phyloP scores from a whole-genome alignment of 345 rosid genomes.

The Rubroshorea leprosula region DNA sequence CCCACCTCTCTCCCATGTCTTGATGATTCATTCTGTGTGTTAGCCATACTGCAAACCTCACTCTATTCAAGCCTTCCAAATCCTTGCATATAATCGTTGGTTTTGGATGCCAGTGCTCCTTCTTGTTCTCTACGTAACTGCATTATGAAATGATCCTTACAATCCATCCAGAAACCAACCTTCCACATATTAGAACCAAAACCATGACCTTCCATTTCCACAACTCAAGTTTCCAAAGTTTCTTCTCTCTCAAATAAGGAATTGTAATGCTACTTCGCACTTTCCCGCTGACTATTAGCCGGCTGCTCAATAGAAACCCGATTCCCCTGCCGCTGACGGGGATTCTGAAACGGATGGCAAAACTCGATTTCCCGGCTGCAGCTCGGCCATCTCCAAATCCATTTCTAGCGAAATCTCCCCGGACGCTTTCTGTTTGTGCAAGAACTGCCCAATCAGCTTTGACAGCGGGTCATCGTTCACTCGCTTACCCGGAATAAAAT shows the following conservation, averaged over 20 bases:
- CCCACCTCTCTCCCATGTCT: slow-evolving; percentile 57
- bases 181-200: slow-evolving; percentile 73
- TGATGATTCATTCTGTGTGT: slow-evolving; percentile 71
- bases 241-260: slow-evolving; percentile 24
- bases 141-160: slow-evolving; percentile 31
- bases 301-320: slow-evolving; percentile 30
- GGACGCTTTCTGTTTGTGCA: slow-evolving; percentile 65
- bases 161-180: slow-evolving; percentile 82
- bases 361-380: slow-evolving; percentile 22
- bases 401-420: slow-evolving; percentile 64
- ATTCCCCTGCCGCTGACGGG: slow-evolving; percentile 11
- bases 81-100: slow-evolving; percentile 55
- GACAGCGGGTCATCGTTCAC: slow-evolving; percentile 53
- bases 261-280: slow-evolving; percentile 41
- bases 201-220: slow-evolving; percentile 92
- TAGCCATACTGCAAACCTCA: slow-evolving; percentile 59
- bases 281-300: slow-evolving; percentile 14
- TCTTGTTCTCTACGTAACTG: slow-evolving; percentile 56
- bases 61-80: slow-evolving; percentile 41
- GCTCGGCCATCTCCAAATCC: slow-evolving; percentile 70
- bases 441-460: slow-evolving; percentile 60
- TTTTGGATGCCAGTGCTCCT: slow-evolving; percentile 60
- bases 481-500: slow-evolving; percentile 31
- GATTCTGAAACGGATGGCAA: slow-evolving; percentile 37
- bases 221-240: slow-evolving; percentile 44